Base-by-base conservation (phyloP, 257 asterid species). In the Anisodus acutangulus region DNA sequence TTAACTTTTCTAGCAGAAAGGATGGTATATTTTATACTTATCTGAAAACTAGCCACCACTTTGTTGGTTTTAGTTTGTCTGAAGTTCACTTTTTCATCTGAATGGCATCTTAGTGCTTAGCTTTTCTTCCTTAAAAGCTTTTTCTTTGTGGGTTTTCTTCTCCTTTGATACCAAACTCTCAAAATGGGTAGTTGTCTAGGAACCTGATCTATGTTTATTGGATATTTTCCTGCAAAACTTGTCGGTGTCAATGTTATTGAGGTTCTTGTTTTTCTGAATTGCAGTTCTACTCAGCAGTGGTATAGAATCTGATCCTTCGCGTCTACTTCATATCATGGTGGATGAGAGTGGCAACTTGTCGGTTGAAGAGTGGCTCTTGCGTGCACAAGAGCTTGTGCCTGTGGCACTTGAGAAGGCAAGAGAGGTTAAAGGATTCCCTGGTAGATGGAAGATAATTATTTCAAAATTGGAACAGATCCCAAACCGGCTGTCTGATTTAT, bases 381-480 rank as follows among this genome's bases (percentile, higher is more conserved):
- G 85, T 49, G 98, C 97, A 1, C 98, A 91, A 72, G 93, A 86
- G 69, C 97, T 96, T 4, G 94, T 96, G 47, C 98, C 99, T 3
- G 83, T 41, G 58, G 98, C 98, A 2, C 85, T 94, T 82, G 88
- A 86, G 86, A 92, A 90, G 90, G 95, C 98, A 41, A 86, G 86
- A 83, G 90, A 90, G 87, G 94, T 94, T 4, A 92, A 85, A 84
- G 95, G 91, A 41, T 96, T 94, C 80, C 93, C 94, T 0, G 88
- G 89, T 11, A 89, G 98, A 85, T 96, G 99, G 99, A 94, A 91
- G 87, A 90, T 91, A 91, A 96, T 96, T 9, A 84, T 92, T 54
- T 90, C 92, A 4, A 94, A 92, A 82, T 85, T 96, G 81, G 97
- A 92, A 69, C 90, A 91, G 85, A 86, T 94, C 82, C 98, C 98